These are phyloP conservation scores for Mucor circinelloides DNA, from an alignment of 371 early-diverging fungal species.

Conservation along the genomic window DNA sequence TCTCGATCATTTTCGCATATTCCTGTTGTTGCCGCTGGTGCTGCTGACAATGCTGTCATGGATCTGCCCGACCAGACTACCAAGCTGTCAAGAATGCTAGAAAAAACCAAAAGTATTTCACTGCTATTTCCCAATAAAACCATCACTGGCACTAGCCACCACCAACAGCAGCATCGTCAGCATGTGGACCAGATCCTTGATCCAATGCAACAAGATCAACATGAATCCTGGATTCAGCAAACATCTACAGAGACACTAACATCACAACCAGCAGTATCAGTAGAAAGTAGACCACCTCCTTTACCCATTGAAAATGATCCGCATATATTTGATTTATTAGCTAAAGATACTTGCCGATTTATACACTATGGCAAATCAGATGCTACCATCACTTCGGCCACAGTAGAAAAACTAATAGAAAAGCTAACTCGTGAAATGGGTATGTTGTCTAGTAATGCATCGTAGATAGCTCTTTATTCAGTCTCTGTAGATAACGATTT, in stretches of 20 bases:
- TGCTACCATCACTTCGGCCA: constrained; percentile 49
- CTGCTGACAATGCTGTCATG: background rate
- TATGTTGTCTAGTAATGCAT: constrained; percentile 19
- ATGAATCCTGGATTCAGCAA: background rate
- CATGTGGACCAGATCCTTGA: constrained; percentile 1
- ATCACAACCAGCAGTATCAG: background rate
- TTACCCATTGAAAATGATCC: constrained; percentile 50
- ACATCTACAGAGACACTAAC: background rate
- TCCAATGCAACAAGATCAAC: background rate
- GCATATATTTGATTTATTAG: constrained; percentile 45
- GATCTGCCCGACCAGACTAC: background rate
- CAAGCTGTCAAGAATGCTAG: constrained; percentile 32
- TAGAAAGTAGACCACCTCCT: constrained; percentile 15
- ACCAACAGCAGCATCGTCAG: background rate
- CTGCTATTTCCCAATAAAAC: constrained; percentile 10
- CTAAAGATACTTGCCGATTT: constrained; percentile 24
- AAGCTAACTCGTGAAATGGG: constrained; percentile 63
- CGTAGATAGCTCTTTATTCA: background rate
- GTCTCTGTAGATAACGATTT: constrained; percentile 44
- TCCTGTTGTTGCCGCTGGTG: constrained; percentile 1
- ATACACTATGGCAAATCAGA: constrained; percentile 46
- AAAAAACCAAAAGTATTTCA: constrained; percentile 9
- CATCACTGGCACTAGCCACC: background rate
- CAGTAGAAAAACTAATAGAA: constrained; percentile 62
- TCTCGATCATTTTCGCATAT: constrained; percentile 26